Evolutionary conservation across 352 stramenopile species (phyloP), one percentile per base, ranked within the genome.

Genomic region (Globisporangium cylindrosporum): DNA sequence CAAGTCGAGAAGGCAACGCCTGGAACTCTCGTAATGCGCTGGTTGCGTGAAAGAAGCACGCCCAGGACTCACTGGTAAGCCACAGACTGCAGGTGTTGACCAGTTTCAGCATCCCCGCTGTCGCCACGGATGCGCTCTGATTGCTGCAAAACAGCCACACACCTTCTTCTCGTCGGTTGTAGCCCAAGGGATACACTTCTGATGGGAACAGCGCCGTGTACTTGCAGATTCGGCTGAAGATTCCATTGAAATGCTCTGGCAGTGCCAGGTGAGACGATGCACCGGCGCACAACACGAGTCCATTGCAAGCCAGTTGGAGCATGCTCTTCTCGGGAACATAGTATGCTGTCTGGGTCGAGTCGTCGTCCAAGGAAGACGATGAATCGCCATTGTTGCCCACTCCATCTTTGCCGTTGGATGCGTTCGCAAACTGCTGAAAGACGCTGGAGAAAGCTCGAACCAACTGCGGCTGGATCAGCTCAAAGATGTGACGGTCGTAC

Each of bases 301-400:
- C 86, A 53, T 94, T 94, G 76, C 84, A 90, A 8, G 84, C 86
- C 34, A 94, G 71, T 51, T 92, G 82, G 2, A 94, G 75, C 46
- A 88, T 87, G 27, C 73, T 87, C 66, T 91, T 90, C 65, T 89
- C 81, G 1, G 86, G 86, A 12, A 91, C 65, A 62, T 94, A 92
- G 63, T 81, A 69, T 69, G 80, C 71, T 36, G 78, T 71, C 62
- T 80, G 77, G 25, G 29, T 68, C 14, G 41, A 25, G 51, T 24
- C 22, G 18, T 56, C 56, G 22, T 43, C 20, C 10, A 69, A 49
- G 0, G 71, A 59, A 14, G 69, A 72, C 2, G 62, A 48, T 24
- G 53, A 24, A 12, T 75, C 64, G 62, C 77, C 73, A 18, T 69
- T 56, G 8, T 51, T 70, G 6, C 69, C 62, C 29, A 73, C 62